phyloP scores from a whole-genome alignment of 129 eudicot species.

The Flaveria robusta region DNA sequence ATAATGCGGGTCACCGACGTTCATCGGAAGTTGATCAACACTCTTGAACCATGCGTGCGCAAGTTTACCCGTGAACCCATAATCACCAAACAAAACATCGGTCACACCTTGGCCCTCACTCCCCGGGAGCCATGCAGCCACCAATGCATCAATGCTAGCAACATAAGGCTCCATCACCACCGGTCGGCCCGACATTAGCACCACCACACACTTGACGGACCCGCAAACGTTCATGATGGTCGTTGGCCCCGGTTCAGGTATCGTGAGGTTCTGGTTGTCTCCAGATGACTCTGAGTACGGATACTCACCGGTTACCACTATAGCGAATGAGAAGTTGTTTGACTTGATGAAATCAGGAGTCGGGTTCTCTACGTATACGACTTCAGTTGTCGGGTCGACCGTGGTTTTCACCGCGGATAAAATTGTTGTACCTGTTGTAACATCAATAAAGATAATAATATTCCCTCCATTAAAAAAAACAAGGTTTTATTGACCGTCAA shows the following conservation, averaged over 20 bases:
- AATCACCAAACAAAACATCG: slow-evolving; percentile 47
- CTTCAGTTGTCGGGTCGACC: slow-evolving; percentile 65
- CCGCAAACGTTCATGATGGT: slow-evolving; percentile 63
- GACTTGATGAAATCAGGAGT: slow-evolving; percentile 42
- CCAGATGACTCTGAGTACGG: slow-evolving; percentile 70
- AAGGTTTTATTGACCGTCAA: too few species aligned
- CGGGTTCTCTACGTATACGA: slow-evolving; percentile 60
- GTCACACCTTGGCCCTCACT: slow-evolving; percentile 71
- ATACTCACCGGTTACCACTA: slow-evolving; percentile 74
- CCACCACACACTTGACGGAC: slow-evolving; percentile 58
- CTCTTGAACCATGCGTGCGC: slow-evolving; percentile 37
- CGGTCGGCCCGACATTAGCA: slow-evolving; percentile 64
- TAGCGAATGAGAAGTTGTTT: slow-evolving; percentile 59
- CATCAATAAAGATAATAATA: slow-evolving; percentile 5
- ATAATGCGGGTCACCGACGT: slow-evolving; percentile 35
- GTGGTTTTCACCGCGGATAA: slow-evolving; percentile 54
- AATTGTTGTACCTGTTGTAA: slow-evolving; percentile 59
- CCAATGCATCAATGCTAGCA: slow-evolving; percentile 52
- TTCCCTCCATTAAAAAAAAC: too few species aligned
- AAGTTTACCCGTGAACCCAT: slow-evolving; percentile 35
- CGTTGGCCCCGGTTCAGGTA: slow-evolving; percentile 54
- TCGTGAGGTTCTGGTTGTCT: slow-evolving; percentile 54
- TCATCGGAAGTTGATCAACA: slow-evolving; percentile 39
- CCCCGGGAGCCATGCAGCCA: slow-evolving; percentile 86
- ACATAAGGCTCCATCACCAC: slow-evolving; percentile 67